Evolutionary conservation across 176 grass and related monocot genomes (phyloP).

Genomic region (Areca catechu): DNA sequence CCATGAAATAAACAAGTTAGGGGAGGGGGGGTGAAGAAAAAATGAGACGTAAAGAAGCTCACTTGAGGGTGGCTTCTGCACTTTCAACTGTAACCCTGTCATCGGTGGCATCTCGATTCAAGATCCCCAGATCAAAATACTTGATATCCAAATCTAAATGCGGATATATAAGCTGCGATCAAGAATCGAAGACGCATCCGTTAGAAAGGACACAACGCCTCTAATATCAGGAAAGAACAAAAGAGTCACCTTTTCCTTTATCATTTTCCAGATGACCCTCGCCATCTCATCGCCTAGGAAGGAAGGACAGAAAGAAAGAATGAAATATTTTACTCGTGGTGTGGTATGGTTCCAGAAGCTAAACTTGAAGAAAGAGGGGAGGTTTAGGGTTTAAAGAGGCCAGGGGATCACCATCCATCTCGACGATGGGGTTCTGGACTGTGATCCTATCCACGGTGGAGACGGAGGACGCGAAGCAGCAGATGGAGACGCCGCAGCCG

Average conservation of each 20-base stretch:
- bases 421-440: slow-evolving; percentile 85
- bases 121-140: slow-evolving; percentile 86
- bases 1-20: too few species aligned
- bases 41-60: slow-evolving; percentile 4
- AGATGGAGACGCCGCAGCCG: slow-evolving; percentile 23
- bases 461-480: slow-evolving; percentile 48
- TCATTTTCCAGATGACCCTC: slow-evolving; percentile 82
- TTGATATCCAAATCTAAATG: slow-evolving; percentile 86
- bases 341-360: too few species aligned
- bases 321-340: too few species aligned
- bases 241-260: slow-evolving; percentile 74
- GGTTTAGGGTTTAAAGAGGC: too few species aligned
- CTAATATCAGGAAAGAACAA: neutral
- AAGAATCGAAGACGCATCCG: neutral
- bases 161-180: slow-evolving; percentile 69
- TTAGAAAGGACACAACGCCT: too few species aligned
- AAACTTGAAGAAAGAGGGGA: too few species aligned
- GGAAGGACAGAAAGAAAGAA: too few species aligned
- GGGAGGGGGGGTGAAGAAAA: neutral
- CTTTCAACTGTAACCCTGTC: slow-evolving; percentile 81
- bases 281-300: slow-evolving; percentile 93
- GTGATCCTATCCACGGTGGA: slow-evolving; percentile 47
- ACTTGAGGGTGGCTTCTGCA: slow-evolving; percentile 83
- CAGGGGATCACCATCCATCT: slow-evolving; percentile 64
- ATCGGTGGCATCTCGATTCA: slow-evolving; percentile 79